Conservation (phyloP, 1,284 basidiomycete genomes). For the Austropuccinia psidii region DNA sequence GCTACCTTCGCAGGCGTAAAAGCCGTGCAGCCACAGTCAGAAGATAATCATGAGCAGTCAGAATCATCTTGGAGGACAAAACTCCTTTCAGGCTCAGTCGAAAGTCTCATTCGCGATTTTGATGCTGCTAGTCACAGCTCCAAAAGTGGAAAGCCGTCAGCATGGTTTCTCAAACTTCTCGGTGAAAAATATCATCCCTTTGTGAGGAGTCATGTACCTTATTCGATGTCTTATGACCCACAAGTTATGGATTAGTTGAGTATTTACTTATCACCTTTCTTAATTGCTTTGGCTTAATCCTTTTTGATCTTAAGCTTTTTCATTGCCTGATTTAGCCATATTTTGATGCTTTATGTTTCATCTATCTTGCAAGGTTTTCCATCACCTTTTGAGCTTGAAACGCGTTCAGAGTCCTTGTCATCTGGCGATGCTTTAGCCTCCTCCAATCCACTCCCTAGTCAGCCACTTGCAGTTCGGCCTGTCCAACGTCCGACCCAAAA, state of each 20-base stretch:
- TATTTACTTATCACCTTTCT: neutral
- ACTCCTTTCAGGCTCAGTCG: no score
- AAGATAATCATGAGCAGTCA: no score
- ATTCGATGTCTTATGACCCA: conserved; percentile 24
- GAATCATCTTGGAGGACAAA: no score
- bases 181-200: conserved; percentile 21
- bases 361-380: neutral
- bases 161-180: conserved; percentile 5
- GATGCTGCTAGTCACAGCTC: no score
- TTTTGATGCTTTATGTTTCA: conserved; percentile 16
- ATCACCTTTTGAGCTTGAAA: neutral
- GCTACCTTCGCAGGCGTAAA: no score
- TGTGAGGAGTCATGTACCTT: conserved; percentile 15
- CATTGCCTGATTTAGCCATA: neutral
- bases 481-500: neutral
- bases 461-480: neutral
- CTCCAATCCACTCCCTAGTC: neutral
- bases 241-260: conserved; percentile 28
- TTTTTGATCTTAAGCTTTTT: neutral
- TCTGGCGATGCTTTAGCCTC: neutral
- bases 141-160: no score
- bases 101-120: no score
- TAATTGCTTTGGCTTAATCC: neutral
- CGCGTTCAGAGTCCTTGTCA: neutral
- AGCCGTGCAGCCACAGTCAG: no score